A percentile compares a stretch with the other conserved stretches of the same genome.
Conservation (phyloP, 495 filamentous ascomycete species). For the Neurospora tetrasperma region DNA sequence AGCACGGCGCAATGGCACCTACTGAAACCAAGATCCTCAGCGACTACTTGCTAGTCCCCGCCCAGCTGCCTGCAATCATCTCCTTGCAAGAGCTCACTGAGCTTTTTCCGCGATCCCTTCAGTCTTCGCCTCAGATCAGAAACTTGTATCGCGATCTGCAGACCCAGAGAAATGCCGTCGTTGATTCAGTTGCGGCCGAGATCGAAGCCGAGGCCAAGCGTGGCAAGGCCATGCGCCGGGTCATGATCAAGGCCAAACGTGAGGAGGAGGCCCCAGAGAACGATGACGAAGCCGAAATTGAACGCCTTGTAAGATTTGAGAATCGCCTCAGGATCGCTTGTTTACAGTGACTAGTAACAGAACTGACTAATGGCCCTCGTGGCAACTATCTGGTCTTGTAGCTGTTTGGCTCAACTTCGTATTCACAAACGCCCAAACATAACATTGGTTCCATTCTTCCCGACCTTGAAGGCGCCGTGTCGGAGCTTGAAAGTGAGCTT, state of each 20-base stretch:
- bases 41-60: slow-evolving; percentile 68
- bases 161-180: slow-evolving; percentile 54
- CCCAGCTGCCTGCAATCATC: slow-evolving; percentile 60
- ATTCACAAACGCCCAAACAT: slow-evolving; percentile 38
- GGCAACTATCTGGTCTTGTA: slow-evolving; percentile 14
- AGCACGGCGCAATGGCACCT: slow-evolving; percentile 47
- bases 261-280: slow-evolving; percentile 44
- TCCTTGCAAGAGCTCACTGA: slow-evolving; percentile 64
- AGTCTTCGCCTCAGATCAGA: slow-evolving; percentile 59
- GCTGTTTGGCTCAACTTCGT: slow-evolving; percentile 52
- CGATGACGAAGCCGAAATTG: slow-evolving; percentile 59
- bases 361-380: not conserved
- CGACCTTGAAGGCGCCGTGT: slow-evolving; percentile 55
- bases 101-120: slow-evolving; percentile 62
- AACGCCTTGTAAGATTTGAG: slow-evolving; percentile 46
- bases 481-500: slow-evolving; percentile 57
- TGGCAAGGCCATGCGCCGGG: slow-evolving; percentile 51
- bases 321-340: not conserved
- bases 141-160: slow-evolving; percentile 73
- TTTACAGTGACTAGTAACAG: not conserved
- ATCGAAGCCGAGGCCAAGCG: slow-evolving; percentile 56
- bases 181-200: slow-evolving; percentile 55
- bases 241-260: slow-evolving; percentile 45
- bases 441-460: slow-evolving; percentile 53
- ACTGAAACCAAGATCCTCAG: slow-evolving; percentile 62